Base-by-base conservation (phyloP, 1,284 basidiomycete genomes). In the Boletellus sp. region DNA sequence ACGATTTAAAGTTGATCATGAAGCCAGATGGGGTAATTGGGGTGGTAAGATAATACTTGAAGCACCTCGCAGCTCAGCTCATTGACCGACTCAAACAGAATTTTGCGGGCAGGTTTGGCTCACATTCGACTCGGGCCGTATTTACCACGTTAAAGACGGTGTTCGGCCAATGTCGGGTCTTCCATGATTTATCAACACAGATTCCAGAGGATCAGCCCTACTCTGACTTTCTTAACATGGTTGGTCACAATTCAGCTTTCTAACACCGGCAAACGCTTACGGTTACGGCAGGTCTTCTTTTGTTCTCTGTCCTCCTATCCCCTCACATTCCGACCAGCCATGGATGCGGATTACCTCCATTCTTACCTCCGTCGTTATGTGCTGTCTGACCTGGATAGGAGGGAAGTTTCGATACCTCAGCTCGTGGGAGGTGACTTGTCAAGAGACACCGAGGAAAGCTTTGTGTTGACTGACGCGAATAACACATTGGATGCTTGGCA, bases 131-230 rank as follows among this genome's bases (percentile, higher is more conserved):
- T 0, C 76, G 73, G 43, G 76, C 85, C 20, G 76, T 95, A 30
- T 63, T 87, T 7, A 67, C 76, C 20, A 95, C 93, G 0, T 65
- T 96, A 3, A 66, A 72, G 53, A 73, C 62, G 57, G 78, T 60
- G 20, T 94, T 95, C 63, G 73, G 73, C 2, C 76, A 80, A 55
- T 96, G 93, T 61, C 80, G 91, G 17, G 83, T 77, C 1, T 92
- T 94, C 71, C 82, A 87, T 53, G 93, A 95, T 64, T 68, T 73
- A 9, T 61, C 79, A 35, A 67, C 17, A 52, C 54, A 26, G 54
- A 49, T 78, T 10, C 50, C 68, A 0, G 71, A 75, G 20, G 73
- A 80, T 32, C 59, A 74, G 49, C 68, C 75, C 33, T 63, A 72
- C 21, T 66, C 73, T 2, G 79, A 82, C 33, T 82, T 88, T 58